These are phyloP conservation scores for Diaporthe vaccinii DNA, from an alignment of 2,329 filamentous ascomycete species.

Conservation along the genomic window DNA sequence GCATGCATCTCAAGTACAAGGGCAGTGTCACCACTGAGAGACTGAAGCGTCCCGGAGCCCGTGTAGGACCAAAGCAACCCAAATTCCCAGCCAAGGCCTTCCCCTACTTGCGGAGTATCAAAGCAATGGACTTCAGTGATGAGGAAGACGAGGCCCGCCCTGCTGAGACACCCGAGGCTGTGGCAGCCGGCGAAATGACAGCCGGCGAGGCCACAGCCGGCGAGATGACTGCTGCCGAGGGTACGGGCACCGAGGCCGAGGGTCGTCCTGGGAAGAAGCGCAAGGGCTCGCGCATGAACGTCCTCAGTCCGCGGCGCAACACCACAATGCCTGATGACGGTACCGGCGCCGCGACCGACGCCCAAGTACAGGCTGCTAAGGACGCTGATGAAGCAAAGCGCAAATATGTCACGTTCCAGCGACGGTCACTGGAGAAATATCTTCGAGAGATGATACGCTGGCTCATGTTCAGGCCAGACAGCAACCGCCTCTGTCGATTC, in stretches of 20 bases:
- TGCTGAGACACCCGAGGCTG: slow-evolving; percentile 48
- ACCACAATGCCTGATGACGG: slow-evolving; percentile 64
- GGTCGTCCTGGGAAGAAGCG: slow-evolving; percentile 60
- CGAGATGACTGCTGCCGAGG: slow-evolving; percentile 70
- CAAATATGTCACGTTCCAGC: slow-evolving; percentile 84
- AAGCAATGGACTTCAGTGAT: slow-evolving; percentile 83
- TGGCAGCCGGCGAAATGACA: slow-evolving; percentile 44
- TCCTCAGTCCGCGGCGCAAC: slow-evolving; percentile 67
- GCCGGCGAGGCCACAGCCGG: slow-evolving; percentile 58
- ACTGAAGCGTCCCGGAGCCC: slow-evolving; percentile 70
- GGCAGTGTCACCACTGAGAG: slow-evolving; percentile 87
- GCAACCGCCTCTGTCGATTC: slow-evolving; percentile 95
- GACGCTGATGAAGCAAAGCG: slow-evolving; percentile 68
- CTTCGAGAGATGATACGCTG: slow-evolving; percentile 94
- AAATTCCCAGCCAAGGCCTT: slow-evolving; percentile 91
- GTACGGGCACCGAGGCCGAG: slow-evolving; percentile 78
- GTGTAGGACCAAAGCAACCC: slow-evolving; percentile 83
- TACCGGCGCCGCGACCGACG: slow-evolving; percentile 57
- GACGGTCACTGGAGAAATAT: slow-evolving; percentile 89
- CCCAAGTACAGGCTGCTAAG: slow-evolving; percentile 58
- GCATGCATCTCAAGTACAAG: slow-evolving; percentile 94
- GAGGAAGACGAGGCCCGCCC: slow-evolving; percentile 71
- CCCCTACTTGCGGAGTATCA: slow-evolving; percentile 86
- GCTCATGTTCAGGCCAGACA: slow-evolving; percentile 96
- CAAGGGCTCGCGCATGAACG: slow-evolving; percentile 63